These are phyloP conservation scores for Mucuna pruriens DNA, from an alignment of 306 rosid species.

Conservation along the genomic window DNA sequence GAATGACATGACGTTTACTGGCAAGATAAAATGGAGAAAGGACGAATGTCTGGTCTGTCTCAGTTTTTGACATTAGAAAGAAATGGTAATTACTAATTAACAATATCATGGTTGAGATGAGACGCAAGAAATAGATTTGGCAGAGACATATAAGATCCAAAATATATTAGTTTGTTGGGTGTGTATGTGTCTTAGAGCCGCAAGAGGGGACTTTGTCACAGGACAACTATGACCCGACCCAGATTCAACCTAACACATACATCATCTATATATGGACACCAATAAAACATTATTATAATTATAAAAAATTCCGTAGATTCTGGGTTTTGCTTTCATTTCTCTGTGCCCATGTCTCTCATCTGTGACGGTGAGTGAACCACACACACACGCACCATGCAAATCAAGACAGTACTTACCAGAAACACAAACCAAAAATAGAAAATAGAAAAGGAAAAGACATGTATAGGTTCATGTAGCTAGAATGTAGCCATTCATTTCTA, in stretches of 20 bases:
- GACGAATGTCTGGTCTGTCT: conserved; percentile 2
- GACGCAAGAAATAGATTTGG: background rate
- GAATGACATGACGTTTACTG: background rate
- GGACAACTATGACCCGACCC: conserved; percentile 1
- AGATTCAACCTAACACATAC: background rate
- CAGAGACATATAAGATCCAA: conserved; percentile 35
- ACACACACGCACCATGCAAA: conserved; percentile 18
- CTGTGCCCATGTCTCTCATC: conserved; percentile 10
- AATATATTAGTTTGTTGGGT: conserved; percentile 1
- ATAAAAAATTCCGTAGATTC: conserved; percentile 33
- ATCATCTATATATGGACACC: background rate
- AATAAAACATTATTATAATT: background rate
- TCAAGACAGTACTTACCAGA: conserved; percentile 25
- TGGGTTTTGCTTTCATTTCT: conserved; percentile 16
- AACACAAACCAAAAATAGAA: background rate
- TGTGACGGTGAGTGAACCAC: conserved; percentile 31
- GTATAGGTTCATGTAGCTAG: conserved; percentile 4
- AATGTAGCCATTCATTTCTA: background rate
- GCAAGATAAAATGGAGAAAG: background rate
- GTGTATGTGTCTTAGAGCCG: conserved; percentile 27
- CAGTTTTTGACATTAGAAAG: background rate
- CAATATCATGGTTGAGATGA: background rate
- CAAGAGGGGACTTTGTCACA: conserved; percentile 25
- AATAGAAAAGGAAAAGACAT: background rate
- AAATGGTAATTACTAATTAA: background rate